Evolutionary conservation across 129 eudicot genomes (phyloP), one percentile per base, ranked within the genome.

Genomic region (Flaveria sonorensis): DNA sequence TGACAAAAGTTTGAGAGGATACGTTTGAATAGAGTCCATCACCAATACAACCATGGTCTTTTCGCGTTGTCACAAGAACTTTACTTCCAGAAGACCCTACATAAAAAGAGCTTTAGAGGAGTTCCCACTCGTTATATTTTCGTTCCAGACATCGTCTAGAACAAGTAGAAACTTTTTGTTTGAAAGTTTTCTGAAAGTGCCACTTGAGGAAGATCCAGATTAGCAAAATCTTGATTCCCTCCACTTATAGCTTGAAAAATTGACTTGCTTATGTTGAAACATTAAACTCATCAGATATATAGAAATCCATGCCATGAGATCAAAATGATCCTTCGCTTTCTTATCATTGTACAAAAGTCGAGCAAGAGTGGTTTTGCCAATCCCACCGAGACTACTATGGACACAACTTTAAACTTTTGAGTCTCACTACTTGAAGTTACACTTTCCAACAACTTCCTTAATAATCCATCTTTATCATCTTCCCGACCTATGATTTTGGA

Each of bases 131-230:
- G 7, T 4, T 36, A 6, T 61, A 42, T 26, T 82, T 47, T 81
- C 72, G 20, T 82, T 76, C 92, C 92, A 87, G 3, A 86, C 78
- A 72, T 82, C 85, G 24, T 85, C 88, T 7, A 85, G 52, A 14
- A 81, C 69, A 10, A 85, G 15, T n/a, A 86, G 85, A 56, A 83
- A 84, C 67, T 45, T 87, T 16, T 64, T 20, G 10, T 56, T 56
- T 7, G 14, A 56, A 20, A 56, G 14, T 20, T 56, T 56, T 56
- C 30, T 76, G 42, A 71, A 13, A 82, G 61, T 0, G 68, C 73
- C 30, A 47, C 81, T 26, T 78, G 88, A 43, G 82, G 78, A 60
- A 7, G 59, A 26, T 79, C 39, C 11, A 81, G 36, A 68, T 32
- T 52, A 3, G 4, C 21, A 52, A 52, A 52, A 1, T 83, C 28